Conservation (phyloP, 1,284 basidiomycete genomes). For the Ustilago shanxiensis region DNA sequence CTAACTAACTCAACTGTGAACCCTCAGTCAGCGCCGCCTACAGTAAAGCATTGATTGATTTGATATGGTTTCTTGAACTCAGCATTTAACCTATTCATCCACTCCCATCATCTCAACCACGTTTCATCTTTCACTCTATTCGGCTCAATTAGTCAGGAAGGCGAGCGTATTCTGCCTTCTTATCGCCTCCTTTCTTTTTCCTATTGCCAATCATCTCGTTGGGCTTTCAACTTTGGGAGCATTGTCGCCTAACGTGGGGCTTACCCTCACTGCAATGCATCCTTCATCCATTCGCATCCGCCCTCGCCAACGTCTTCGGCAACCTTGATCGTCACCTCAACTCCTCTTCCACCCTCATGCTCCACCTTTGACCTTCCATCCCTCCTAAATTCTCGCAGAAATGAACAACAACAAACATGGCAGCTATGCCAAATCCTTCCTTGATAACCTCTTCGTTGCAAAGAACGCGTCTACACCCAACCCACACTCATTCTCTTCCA, state of each 20-base stretch:
- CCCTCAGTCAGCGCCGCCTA: slow-evolving; percentile 6
- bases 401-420: slow-evolving; percentile 30
- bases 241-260: slow-evolving; percentile 12
- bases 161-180: no score
- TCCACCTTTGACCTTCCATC: slow-evolving; percentile 9
- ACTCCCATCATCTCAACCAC: not conserved
- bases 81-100: no score
- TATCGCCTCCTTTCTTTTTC: no score
- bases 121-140: not conserved
- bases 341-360: slow-evolving; percentile 7
- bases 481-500: slow-evolving; percentile 22
- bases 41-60: no score
- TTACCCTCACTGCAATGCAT: slow-evolving; percentile 40
- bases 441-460: slow-evolving; percentile 34
- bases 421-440: slow-evolving; percentile 44
- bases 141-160: not conserved
- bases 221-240: slow-evolving; percentile 8
- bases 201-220: not conserved
- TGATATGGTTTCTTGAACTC: no score
- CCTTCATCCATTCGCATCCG: slow-evolving; percentile 24
- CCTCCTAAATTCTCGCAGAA: no score
- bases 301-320: slow-evolving; percentile 53
- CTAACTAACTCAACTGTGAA: no score
- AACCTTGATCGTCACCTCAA: slow-evolving; percentile 20
- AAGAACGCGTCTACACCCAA: slow-evolving; percentile 23